Base-by-base conservation (phyloP, 2,329 filamentous ascomycete species). In the Colletotrichum sp. region DNA sequence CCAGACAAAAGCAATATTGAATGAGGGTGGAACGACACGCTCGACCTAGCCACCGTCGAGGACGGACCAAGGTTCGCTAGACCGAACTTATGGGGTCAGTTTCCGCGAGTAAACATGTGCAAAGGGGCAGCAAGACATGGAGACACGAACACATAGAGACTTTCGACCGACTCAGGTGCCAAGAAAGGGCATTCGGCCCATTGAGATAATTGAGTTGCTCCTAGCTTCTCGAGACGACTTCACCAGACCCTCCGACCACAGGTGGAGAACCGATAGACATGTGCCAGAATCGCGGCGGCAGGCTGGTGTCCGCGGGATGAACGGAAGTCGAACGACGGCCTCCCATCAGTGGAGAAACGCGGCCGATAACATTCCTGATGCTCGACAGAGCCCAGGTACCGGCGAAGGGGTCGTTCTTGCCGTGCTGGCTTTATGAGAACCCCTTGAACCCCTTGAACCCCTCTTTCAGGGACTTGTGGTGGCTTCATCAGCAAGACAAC, bases 1-100 rank as follows among this genome's bases (percentile, higher is more conserved):
- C 64, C 64, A 73, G 21, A 30, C 30, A 72, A 63, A 75, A 75
- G 68, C 68, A 75, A 75, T 72, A 55, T 28, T 44, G 36, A 24
- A 9, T 13, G 34, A 55, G 32, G 21, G 26, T 60, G 49, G 57
- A 49, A 69, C 59, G 70, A 69, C n/a, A 39, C 8, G 13, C 18
- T 21, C 8, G n/a, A 21, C 16, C 74, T 73, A 65, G 74, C 70
- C 64, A 76, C 74, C 70, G 28, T 9, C 39, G 44, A 73, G 13
- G 44, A 76, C 59, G 70, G 52, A 21, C 57, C 32, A 72, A 16
- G 52, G 57, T 18, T 36, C 64, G 15, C 70, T 76, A 76, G 74
- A 52, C 18, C 65, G 36, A 64, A 39, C 65, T 36, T 15, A 55
- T 18, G n/a, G 44, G 49, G 30, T 15, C 57, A 55, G 5, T n/a